Base-by-base conservation (phyloP, 2,329 filamentous ascomycete species). In the Didymellaceae sp. region DNA sequence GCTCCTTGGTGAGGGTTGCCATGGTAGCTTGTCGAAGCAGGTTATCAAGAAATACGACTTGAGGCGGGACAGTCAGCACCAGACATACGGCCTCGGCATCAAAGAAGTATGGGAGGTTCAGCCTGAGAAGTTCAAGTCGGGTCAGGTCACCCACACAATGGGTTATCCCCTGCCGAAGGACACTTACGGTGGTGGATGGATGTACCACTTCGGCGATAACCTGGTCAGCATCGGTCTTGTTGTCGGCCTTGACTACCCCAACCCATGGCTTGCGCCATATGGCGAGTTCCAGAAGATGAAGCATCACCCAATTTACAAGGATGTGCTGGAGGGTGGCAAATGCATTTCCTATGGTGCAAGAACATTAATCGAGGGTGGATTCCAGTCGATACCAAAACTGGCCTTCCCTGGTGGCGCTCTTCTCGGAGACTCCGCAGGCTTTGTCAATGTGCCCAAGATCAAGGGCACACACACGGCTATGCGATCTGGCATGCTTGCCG, bases 191-290 rank as follows among this genome's bases (percentile, higher is more conserved):
- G 94, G 94, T 59, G 91, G 90, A n/a, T 99, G 91, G 87, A 92
- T 99, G 90, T 99, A 99, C 70, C 94, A 99, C 75, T 99, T 97
- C 74, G 94, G 92, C 28, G 93, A 99, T 65, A 99, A 97, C 75
- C 83, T 97, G 65, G 93, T 99, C 53, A 91, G 87, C 61, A 81
- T 99, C 47, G 94, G 94, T 18, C 80, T 97, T 14, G 94, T 99
- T 9, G 89, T 95, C 28, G 92, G 92, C 18, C 82, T 99, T 45
- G 94, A 99, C 78, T 99, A 99, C 73, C 82, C 90, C 32, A 99
- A 99, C 75, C 94, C 94, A 0, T 99, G 93, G 91, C 77, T 97
- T 46, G 94, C 92, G 3, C 94, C 94, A 0, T 99, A 97, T 71
- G 85, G 86, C 50, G 94, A 99, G 73, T 99, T 99, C 74, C 94